Evolutionary conservation across 179 eudicot species (phyloP).

Genomic region (Silene noctiflora): DNA sequence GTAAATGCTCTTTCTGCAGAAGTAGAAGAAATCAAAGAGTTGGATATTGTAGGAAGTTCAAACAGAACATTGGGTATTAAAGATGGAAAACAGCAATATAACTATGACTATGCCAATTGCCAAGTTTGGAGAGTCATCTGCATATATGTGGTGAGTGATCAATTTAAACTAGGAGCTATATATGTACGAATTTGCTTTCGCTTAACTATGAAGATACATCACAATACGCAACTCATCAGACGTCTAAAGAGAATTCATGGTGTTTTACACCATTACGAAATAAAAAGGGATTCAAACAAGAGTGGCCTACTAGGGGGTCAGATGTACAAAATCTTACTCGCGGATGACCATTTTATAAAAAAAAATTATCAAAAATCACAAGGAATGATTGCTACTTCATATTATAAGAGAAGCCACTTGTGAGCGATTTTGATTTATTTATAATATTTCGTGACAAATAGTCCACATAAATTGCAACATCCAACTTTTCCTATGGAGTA

Average conservation of each 20-base stretch:
- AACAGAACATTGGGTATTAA: no score
- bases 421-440: background rate
- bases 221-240: background rate
- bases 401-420: background rate
- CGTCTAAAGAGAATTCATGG: background rate
- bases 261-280: background rate
- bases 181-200: background rate
- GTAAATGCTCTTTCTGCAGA: constrained; percentile 76
- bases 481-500: no score
- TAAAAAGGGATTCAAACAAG: background rate
- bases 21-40: background rate
- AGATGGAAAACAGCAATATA: no score
- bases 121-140: background rate
- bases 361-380: background rate
- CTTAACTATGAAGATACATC: background rate
- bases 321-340: background rate
- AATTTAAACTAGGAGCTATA: background rate
- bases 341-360: background rate
- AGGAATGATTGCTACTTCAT: background rate
- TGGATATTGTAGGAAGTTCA: no score
- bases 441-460: background rate
- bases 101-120: no score
- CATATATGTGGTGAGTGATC: background rate
- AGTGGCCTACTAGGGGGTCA: background rate
- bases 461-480: no score